phyloP scores from a whole-genome alignment of 176 grass and related monocot genomes.

The Oryza meridionalis region DNA sequence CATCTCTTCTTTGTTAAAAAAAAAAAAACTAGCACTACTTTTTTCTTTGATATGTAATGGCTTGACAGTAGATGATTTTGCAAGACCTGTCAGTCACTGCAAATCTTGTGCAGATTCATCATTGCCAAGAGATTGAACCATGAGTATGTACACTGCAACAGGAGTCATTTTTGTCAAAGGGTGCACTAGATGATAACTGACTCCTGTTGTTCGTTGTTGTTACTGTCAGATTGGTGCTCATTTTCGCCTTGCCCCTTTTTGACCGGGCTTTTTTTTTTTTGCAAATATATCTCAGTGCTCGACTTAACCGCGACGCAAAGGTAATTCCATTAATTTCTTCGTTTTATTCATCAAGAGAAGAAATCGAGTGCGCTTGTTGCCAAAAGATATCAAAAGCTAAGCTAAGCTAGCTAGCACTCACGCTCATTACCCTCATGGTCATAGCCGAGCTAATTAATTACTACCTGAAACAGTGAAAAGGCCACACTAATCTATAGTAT shows the following conservation, averaged over 20 bases:
- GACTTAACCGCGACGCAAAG: constrained; percentile 68
- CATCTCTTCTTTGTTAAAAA: not conserved
- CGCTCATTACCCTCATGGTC: not conserved
- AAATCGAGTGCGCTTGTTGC: not conserved
- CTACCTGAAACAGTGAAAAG: constrained; percentile 6
- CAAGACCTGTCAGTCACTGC: not conserved
- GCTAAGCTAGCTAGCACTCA: not conserved
- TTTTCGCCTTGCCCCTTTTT: constrained; percentile 19
- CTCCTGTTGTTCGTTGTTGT: not conserved
- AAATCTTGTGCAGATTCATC: not conserved
- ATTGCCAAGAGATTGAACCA: not conserved
- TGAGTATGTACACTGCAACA: not conserved
- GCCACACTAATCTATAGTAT: not conserved
- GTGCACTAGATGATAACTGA: not conserved
- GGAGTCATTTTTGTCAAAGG: not conserved
- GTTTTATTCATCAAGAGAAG: not conserved
- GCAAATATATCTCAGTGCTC: constrained; percentile 34
- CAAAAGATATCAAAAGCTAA: not conserved
- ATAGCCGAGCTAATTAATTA: not conserved
- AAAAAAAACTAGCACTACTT: not conserved
- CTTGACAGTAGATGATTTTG: not conserved
- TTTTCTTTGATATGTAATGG: not conserved
- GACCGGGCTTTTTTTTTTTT: not conserved
- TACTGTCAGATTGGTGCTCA: not conserved
- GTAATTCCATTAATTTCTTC: not conserved